Evolutionary conservation across 1,284 basidiomycete species (phyloP), one percentile per base, ranked within the genome.

Genomic region (Inonotus hispidus): DNA sequence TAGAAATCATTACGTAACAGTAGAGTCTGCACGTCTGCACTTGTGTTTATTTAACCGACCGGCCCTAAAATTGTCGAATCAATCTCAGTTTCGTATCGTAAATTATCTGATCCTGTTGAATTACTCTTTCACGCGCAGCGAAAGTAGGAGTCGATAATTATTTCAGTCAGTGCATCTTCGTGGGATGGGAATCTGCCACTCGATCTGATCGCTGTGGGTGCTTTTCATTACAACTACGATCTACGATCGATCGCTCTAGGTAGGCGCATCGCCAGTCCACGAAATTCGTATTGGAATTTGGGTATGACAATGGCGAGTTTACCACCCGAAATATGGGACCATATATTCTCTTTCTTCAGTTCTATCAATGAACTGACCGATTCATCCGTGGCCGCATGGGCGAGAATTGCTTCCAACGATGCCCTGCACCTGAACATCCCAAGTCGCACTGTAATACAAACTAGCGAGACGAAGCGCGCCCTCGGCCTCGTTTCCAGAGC

Each of bases 311-410:
- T 32, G 32, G 32, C 32, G 32, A 32, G 3, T 32, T 32, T 56
- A 10, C 56, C 56, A 14, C 10, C 43, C 16, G 59, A 60, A 37
- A 32, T 60, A 25, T 60, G 59, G 59, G 4, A 29, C 5, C 59
- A 60, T 11, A 39, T 38, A 11, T 60, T 60, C 32, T 32, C 29
- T 25, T 38, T 32, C n/a, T 29, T 60, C 11, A 55, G 59, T 14
- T 25, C 53, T 23, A 38, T 38, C n/a, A 52, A 55, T 16, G 53
- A 37, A 35, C 25, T 38, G 5, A 16, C 41, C 27, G 23, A 54
- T 41, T 54, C 59, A n/a, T 21, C 25, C 29, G 29, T 16, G 37
- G 37, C 11, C 27, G 27, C 14, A 27, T 59, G 16, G 49, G 27
- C 21, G 21, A 45, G 46, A 16, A 38, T 47, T 23, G 50, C 19